phyloP scores from a whole-genome alignment of 139 green algal species.

The Chlorella sp. region DNA sequence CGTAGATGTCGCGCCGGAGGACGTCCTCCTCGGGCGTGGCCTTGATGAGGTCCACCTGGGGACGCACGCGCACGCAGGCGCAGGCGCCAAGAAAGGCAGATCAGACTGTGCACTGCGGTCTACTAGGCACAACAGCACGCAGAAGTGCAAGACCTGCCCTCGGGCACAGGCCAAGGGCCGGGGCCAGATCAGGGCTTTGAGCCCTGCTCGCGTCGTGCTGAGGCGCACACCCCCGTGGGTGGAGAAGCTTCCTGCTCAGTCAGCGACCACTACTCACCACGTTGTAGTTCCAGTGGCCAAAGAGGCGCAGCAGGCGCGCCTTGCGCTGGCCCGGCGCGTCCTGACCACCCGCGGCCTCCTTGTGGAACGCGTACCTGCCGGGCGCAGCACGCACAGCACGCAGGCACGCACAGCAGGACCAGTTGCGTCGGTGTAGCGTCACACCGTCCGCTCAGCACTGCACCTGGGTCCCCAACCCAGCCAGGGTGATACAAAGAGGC shows the following conservation, averaged over 20 bases:
- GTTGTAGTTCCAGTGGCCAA: conserved; percentile 79
- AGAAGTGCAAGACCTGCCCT: no score
- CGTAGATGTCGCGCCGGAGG: conserved; percentile 92
- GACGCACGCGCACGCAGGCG: neutral
- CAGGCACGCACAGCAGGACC: no score
- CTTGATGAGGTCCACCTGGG: conserved; percentile 66
- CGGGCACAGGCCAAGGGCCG: no score
- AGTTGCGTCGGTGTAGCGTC: no score
- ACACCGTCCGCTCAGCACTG: no score
- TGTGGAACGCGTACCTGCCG: conserved; percentile 97
- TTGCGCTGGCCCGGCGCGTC: conserved; percentile 59
- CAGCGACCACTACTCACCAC: conserved; percentile 21
- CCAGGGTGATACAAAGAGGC: no score
- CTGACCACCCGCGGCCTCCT: conserved; percentile 66
- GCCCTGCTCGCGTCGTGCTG: no score
- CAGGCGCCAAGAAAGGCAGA: neutral
- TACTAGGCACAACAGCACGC: no score
- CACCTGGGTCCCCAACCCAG: neutral
- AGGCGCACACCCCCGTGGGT: no score
- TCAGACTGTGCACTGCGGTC: no score
- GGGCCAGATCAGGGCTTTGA: no score
- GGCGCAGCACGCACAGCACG: conserved; percentile 4
- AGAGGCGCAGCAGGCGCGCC: conserved; percentile 80
- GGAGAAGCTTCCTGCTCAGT: no score
- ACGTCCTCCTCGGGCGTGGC: conserved; percentile 90